Evolutionary conservation across 2,329 filamentous ascomycete species (phyloP), one percentile per base, ranked within the genome.

Genomic region (Cadophora sp.): DNA sequence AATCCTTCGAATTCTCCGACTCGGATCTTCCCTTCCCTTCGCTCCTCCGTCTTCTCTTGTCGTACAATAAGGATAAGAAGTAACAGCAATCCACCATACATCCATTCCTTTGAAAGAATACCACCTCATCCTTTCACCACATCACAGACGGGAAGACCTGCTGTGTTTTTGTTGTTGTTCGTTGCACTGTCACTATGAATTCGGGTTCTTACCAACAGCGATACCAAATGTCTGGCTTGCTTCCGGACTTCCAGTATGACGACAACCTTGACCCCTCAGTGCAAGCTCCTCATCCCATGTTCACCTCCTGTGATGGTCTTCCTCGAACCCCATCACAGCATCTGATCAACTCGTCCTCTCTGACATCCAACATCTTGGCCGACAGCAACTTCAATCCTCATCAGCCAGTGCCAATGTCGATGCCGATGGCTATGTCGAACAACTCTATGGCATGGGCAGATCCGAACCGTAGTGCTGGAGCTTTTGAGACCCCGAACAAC

Each of bases 1-100:
- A 67, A 67, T 73, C 66, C 68, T 73, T 73, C 68, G 67, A 75
- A 73, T 67, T 69, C 70, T 75, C 74, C 73, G 73, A 74, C 55
- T 74, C 70, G 65, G 66, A 53, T 53, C n/a, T 56, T 55, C 30
- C 33, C 36, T 20, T 43, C 50, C 24, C 24, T 33, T 53, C 20
- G 36, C 13, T 65, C 68, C 64, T 5, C n/a, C 61, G 65, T 65
- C 65, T 68, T 20, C 56, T 68, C 51, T 65, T 65, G 74, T 74
- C 65, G 61, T 70, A 74, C 71, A 75, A 72, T 70, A 73, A 67
- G 33, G 39, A 56, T 70, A 73, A 67, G 33, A 48, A 56, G 50
- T 58, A 59, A 59, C 55, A 71, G 65, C 71, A 73, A 73, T 71
- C 68, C 66, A 71, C 64, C 30, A 53, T 53, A 14, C 22, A 53